These are phyloP conservation scores for Kondoa malvinella DNA, from an alignment of 768 basidiomycete genomes.

Conservation along the genomic window DNA sequence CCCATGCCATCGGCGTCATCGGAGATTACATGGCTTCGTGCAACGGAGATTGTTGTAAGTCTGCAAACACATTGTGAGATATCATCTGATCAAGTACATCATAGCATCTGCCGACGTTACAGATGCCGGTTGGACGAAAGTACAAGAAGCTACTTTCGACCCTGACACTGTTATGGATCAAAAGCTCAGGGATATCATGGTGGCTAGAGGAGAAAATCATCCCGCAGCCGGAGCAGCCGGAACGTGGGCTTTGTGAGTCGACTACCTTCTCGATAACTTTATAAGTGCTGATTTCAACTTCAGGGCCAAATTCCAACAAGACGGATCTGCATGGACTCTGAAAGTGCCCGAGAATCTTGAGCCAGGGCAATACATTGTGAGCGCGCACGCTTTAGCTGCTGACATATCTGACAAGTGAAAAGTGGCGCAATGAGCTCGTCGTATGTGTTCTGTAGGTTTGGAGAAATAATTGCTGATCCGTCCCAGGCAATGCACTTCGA, in stretches of 20 bases:
- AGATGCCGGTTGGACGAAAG: background rate
- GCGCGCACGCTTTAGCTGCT: background rate
- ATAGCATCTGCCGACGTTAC: background rate
- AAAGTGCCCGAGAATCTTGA: background rate
- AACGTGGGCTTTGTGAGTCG: background rate
- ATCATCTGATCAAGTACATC: background rate
- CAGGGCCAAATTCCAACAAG: background rate
- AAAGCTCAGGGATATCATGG: background rate
- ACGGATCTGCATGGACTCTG: background rate
- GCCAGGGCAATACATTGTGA: background rate
- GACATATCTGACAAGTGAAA: background rate
- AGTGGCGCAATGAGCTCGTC: background rate
- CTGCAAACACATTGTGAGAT: too few species aligned
- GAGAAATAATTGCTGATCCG: background rate
- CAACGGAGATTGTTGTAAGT: background rate
- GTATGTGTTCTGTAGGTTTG: background rate
- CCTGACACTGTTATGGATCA: background rate
- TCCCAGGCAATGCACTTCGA: background rate
- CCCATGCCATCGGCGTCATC: too few species aligned
- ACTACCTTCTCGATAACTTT: too few species aligned
- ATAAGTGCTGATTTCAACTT: too few species aligned
- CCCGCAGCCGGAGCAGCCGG: background rate
- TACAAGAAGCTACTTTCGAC: background rate
- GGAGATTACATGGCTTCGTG: too few species aligned
- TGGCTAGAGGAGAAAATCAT: background rate